Conservation (phyloP, 2,329 filamentous ascomycete species). For the Kalmusia sp. region DNA sequence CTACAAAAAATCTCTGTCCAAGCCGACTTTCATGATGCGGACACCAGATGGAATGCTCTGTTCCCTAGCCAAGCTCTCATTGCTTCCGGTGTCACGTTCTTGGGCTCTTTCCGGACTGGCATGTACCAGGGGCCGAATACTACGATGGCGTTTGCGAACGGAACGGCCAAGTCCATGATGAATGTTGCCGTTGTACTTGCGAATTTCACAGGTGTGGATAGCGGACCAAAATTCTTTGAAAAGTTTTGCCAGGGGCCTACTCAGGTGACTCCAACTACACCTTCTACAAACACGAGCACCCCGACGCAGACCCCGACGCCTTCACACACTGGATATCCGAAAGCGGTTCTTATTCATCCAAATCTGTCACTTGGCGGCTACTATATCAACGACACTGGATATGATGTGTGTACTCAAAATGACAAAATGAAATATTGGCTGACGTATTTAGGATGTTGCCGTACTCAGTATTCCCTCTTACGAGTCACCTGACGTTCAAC, state of each 20-base stretch:
- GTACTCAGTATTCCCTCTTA: slow-evolving; percentile 56
- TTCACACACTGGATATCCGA: slow-evolving; percentile 47
- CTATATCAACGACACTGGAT: slow-evolving; percentile 49
- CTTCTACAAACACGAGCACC: slow-evolving; percentile 19
- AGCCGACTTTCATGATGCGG: slow-evolving; percentile 47
- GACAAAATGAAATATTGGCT: slow-evolving; percentile 39
- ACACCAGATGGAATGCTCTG: slow-evolving; percentile 50
- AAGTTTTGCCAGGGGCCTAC: slow-evolving; percentile 45
- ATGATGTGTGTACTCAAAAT: slow-evolving; percentile 40
- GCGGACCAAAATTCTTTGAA: slow-evolving; percentile 50
- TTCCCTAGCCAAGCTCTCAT: slow-evolving; percentile 45
- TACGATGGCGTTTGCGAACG: slow-evolving; percentile 45
- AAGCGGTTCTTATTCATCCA: slow-evolving; percentile 44
- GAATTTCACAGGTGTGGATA: slow-evolving; percentile 45
- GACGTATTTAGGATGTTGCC: slow-evolving; percentile 51
- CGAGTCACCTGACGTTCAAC: slow-evolving; percentile 32
- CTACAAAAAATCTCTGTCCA: slow-evolving; percentile 40
- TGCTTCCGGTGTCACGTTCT: slow-evolving; percentile 33
- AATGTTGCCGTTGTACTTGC: slow-evolving; percentile 40
- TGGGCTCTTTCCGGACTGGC: slow-evolving; percentile 39
- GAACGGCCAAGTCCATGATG: slow-evolving; percentile 35
- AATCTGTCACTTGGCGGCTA: slow-evolving; percentile 54
- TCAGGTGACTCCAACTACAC: slow-evolving; percentile 11
- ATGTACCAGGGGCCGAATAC: slow-evolving; percentile 43
- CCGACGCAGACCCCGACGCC: slow-evolving; percentile 25